Evolutionary conservation across 148 eudicot genomes (phyloP), one percentile per base, ranked within the genome.

Genomic region (Agrostemma githago): DNA sequence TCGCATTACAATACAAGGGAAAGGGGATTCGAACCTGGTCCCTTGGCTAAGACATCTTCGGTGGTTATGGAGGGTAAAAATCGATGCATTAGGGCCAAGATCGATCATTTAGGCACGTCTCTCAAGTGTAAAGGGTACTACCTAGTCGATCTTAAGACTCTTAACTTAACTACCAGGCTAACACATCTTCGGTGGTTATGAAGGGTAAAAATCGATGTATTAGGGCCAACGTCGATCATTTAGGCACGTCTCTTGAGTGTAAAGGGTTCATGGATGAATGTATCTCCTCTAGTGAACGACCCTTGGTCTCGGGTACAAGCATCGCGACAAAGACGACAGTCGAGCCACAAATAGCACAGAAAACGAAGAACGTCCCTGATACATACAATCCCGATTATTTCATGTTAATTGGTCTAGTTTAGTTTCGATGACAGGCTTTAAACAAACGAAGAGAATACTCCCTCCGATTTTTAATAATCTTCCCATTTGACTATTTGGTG

Each of bases 261-360:
- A 48, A 43, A 4, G 77, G 77, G 74, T 84, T 85, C 88, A 95
- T 74, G 41, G 96, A 89, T 48, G 90, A 91, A 73, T 96, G 99
- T 71, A 96, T 89, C 79, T 92, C 96, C 84, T 96, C 97, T 7
- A 96, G 80, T 1, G 94, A 83, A 17, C 96, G 92, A 12, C 94
- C 99, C 75, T 90, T 96, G 9, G 99, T 96, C 85, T 96, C 99
- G 3, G 97, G 97, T 51, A 96, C 97, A 62, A 96, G 82, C 86
- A 79, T 82, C 12, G 77, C 79, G 11, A 90, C 86, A 72, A 96
- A 96, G 48, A 86, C 68, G 17, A 95, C 62, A 2, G 97, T 87
- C 3, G 83, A 79, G 42, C 89, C 89, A 68, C 88, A 83, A 37
- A 89, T 76, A 21, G 48, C 53, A 11, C 89, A 71, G 67, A 86